A percentile compares a stretch with the other conserved stretches of the same genome.
Evolutionary conservation across 148 eudicot species (phyloP).

Genomic region (Dianthus caryophyllus): DNA sequence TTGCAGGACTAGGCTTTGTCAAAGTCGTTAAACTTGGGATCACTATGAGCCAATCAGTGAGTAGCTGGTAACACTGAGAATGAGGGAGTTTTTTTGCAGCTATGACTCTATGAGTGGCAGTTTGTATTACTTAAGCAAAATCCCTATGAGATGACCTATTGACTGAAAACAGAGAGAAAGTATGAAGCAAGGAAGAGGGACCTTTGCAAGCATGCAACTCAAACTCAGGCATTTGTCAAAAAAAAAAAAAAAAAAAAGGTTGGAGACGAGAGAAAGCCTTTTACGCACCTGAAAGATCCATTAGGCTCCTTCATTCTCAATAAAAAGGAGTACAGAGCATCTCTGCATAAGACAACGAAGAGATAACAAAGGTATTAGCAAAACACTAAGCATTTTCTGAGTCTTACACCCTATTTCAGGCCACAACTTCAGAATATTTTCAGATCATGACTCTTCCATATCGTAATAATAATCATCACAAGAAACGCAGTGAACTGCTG

Average conservation of each 20-base stretch:
- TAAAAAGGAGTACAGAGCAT: conserved; percentile 50
- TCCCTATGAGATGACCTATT: too few species aligned
- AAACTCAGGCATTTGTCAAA: not conserved
- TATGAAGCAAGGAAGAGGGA: too few species aligned
- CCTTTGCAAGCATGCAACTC: not conserved
- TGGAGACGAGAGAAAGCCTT: not conserved
- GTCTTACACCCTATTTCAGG: not conserved
- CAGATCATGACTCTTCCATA: not conserved
- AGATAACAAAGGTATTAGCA: conserved; percentile 1
- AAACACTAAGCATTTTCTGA: not conserved
- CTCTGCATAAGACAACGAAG: conserved; percentile 38
- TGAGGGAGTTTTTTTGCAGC: too few species aligned
- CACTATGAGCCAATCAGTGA: too few species aligned
- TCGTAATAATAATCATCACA: not conserved
- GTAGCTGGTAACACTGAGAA: too few species aligned
- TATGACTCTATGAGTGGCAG: too few species aligned
- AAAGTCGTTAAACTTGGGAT: too few species aligned
- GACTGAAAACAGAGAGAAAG: too few species aligned
- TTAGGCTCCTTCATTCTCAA: conserved; percentile 70
- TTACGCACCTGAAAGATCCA: conserved; percentile 84
- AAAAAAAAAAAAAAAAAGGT: not conserved
- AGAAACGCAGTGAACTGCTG: not conserved
- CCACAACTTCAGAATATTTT: not conserved
- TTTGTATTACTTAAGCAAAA: too few species aligned
- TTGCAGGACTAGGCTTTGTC: too few species aligned